A percentile compares a stretch with the other conserved stretches of the same genome.
Evolutionary conservation across 108 stramenopile species (phyloP).

Genomic region (Skeletonema marinoi): DNA sequence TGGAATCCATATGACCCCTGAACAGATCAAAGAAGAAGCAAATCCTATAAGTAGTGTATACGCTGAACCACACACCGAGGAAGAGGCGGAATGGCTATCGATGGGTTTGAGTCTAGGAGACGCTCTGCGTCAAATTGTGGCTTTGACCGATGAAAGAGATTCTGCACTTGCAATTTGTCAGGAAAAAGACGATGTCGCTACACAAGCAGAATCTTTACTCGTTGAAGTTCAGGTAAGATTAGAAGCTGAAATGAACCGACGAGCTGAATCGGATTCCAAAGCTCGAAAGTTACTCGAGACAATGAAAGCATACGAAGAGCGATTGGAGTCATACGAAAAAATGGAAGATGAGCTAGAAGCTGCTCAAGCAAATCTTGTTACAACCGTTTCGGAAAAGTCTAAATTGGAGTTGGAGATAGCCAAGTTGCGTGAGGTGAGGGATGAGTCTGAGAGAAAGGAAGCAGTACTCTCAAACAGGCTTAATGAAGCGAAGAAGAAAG

Average conservation of each 20-base stretch:
- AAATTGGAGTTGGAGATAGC: slow-evolving; percentile 43
- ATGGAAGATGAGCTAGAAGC: slow-evolving; percentile 53
- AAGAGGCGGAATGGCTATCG: slow-evolving; percentile 45
- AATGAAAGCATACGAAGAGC: slow-evolving; percentile 35
- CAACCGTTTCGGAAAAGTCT: slow-evolving; percentile 33
- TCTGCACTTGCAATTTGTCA: slow-evolving; percentile 33
- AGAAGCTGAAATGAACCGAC: slow-evolving; percentile 62
- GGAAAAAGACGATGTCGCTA: slow-evolving; percentile 22
- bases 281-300: slow-evolving; percentile 9
- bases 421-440: slow-evolving; percentile 58
- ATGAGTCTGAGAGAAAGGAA: slow-evolving; percentile 73
- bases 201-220: slow-evolving; percentile 43
- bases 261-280: slow-evolving; percentile 38
- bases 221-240: slow-evolving; percentile 68
- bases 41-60: not conserved
- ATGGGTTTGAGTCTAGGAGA: slow-evolving; percentile 45
- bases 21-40: not conserved
- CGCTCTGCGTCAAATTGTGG: slow-evolving; percentile 46
- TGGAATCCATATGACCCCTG: not conserved
- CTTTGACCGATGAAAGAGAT: slow-evolving; percentile 49
- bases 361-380: slow-evolving; percentile 34
- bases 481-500: slow-evolving; percentile 80
- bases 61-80: slow-evolving; percentile 21
- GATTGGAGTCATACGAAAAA: slow-evolving; percentile 19
- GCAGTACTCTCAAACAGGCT: slow-evolving; percentile 65